Evolutionary conservation across 2,329 filamentous ascomycete genomes (phyloP), one percentile per base, ranked within the genome.

Genomic region (Hypomyces perniciosus): DNA sequence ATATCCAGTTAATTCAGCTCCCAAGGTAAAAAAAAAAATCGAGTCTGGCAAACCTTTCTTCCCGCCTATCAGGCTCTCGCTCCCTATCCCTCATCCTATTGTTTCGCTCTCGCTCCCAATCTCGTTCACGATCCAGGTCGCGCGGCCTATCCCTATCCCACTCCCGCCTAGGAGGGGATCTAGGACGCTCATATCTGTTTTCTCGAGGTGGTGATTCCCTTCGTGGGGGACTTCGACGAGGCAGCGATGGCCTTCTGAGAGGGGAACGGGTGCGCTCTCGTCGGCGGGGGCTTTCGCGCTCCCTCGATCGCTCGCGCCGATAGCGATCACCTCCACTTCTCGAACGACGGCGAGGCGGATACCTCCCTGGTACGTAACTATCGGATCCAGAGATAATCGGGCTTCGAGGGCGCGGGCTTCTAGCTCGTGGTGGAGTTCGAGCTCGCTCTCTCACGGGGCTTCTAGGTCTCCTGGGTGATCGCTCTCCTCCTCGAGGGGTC

Each of bases 401-500:
- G 20, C 52, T 54, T 30, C 52, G 46, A 13, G 49, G 45, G 28
- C 52, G 50, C 8, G 66, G 66, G 54, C 66, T 69, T 49, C 65
- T 62, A 20, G 58, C 53, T 52, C 64, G 61, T 10, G 59, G 60
- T 12, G 59, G 60, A 46, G 67, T 70, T 46, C 60, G 52, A 26
- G 53, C 56, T 33, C 64, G 55, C 8, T 63, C 65, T 52, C 65
- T 57, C 27, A 59, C 38, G 6, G 65, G 63, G 48, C 65, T 65
- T 45, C 64, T 59, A 6, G 62, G 56, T 41, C 61, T 63, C 39
- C 72, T 69, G 7, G 75, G 74, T 29, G 75, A 77, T 50, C 74
- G 70, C 56, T 74, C 71, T 45, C 68, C 66, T 51, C 67, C 69
- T 48, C 74, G 66, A 46, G 79, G 80, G 52, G 77, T 81, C 8